Base-by-base conservation (phyloP, 306 rosid genomes). In the Potentilla sterilis region DNA sequence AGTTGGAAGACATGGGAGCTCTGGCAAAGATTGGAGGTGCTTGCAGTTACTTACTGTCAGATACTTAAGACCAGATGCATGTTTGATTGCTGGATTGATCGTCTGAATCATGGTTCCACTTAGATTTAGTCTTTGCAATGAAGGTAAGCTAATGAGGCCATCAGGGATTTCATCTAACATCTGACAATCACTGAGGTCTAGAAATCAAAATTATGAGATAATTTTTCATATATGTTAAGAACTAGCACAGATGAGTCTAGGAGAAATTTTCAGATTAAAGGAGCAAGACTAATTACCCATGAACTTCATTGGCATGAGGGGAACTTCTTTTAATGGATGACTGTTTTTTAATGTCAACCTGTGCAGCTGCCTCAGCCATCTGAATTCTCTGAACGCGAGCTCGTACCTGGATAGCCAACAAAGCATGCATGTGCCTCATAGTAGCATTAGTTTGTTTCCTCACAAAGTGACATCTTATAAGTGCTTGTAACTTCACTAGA, bases 401-500 rank as follows among this genome's bases (percentile, higher is more conserved):
- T 85, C 93, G 76, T 68, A 95, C 93, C 82, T 95, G 99, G 77
- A 92, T 92, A 21, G 97, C 80, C 87, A 92, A 92, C 82, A 92
- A 79, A 2, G 99, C 97, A 69, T 90, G 99, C 93, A 95, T 88
- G 75, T 88, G 86, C 57, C 76, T 86, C 79, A 95, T 74, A 9
- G 91, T 85, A 38, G 93, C 85, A 52, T 86, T 83, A 35, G 95
- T 87, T 82, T 85, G 93, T 83, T 92, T 95, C 83, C 99, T 90
- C 38, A 95, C 97, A 51, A 87, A 93, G 74, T 92, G 88, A 54
- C 97, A 97, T 80, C 97, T 92, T 70, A 92, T 91, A 1, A 88
- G 86, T 78, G 99, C 99, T 68, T 92, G 99, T 58, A 95, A 68
- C 88, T 92, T 95, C 57, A 95, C 99, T 68, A 95, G 74, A 69